A percentile compares a stretch with the other conserved stretches of the same genome.
phyloP scores from a whole-genome alignment of 371 early-diverging fungal genomes.

The Thermomucor indicae-seudaticae region DNA sequence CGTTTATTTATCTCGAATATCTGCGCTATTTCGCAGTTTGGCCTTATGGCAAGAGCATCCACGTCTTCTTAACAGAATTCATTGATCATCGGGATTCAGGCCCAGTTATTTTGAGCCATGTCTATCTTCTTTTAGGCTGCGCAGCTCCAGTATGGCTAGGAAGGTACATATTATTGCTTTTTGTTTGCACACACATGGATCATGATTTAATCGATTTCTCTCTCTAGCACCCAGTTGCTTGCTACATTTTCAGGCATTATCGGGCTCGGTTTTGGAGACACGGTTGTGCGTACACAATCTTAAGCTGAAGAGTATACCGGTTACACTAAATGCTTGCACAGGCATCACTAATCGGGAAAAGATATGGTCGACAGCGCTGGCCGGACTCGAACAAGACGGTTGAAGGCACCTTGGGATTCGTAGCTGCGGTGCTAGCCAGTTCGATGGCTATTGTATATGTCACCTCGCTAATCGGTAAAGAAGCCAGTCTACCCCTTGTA shows the following conservation, averaged over 20 bases:
- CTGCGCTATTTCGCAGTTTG: slow-evolving; percentile 74
- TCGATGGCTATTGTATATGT: slow-evolving; percentile 31
- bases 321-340: slow-evolving; percentile 2
- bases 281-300: slow-evolving; percentile 36
- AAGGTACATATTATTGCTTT: no score
- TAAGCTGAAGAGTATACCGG: neutral
- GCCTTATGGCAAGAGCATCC: slow-evolving; percentile 66
- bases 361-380: slow-evolving; percentile 72
- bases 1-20: slow-evolving; percentile 74
- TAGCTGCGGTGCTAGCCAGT: slow-evolving; percentile 53
- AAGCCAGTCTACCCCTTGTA: slow-evolving; percentile 15
- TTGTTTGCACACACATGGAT: no score
- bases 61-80: slow-evolving; percentile 72
- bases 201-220: neutral
- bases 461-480: slow-evolving; percentile 22
- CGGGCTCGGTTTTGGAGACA: slow-evolving; percentile 84
- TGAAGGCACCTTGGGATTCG: slow-evolving; percentile 86
- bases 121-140: slow-evolving; percentile 88
- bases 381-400: slow-evolving; percentile 76
- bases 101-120: slow-evolving; percentile 80
- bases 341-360: slow-evolving; percentile 84
- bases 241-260: slow-evolving; percentile 77
- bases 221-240: slow-evolving; percentile 32
- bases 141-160: slow-evolving; percentile 87
- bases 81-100: slow-evolving; percentile 80